Conservation (phyloP, 2,329 filamentous ascomycete genomes). For the Chaetomium olivaceum region DNA sequence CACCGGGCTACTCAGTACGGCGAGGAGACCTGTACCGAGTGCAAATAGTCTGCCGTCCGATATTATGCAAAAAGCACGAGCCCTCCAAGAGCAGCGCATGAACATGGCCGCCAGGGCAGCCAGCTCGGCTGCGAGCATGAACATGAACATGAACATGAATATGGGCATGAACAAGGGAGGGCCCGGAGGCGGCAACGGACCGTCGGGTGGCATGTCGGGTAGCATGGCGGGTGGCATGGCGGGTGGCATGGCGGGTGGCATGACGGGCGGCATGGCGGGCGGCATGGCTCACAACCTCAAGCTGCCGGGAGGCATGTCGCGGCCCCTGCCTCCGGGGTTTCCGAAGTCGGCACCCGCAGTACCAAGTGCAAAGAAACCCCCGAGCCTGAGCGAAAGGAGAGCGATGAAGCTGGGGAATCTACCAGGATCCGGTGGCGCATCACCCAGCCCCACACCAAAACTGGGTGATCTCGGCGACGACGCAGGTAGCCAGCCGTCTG, state of each 20-base stretch:
- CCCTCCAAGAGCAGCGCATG: constrained; percentile 41
- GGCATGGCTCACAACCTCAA: constrained; percentile 48
- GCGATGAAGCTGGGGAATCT: constrained; percentile 58
- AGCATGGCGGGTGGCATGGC: constrained; percentile 51
- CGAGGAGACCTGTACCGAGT: constrained; percentile 53
- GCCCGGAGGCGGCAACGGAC: background rate
- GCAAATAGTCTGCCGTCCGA: constrained; percentile 44
- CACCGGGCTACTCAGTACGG: constrained; percentile 71
- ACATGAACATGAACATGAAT: constrained; percentile 25
- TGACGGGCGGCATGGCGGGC: constrained; percentile 41
- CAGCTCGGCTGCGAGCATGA: constrained; percentile 22
- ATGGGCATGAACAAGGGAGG: constrained; percentile 25
- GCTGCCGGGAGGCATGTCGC: constrained; percentile 44
- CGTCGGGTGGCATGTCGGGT: constrained; percentile 40
- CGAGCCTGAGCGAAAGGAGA: constrained; percentile 67
- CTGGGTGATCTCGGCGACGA: constrained; percentile 44
- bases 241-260: constrained; percentile 50
- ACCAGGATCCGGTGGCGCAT: constrained; percentile 41
- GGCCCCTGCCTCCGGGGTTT: constrained; percentile 52
- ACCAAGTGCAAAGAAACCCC: constrained; percentile 44
- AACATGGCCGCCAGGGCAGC: constrained; percentile 34
- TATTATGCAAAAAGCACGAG: constrained; percentile 44
- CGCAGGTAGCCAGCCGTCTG: constrained; percentile 30
- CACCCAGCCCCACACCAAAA: constrained; percentile 44
- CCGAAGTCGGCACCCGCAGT: constrained; percentile 56